Base-by-base conservation (phyloP, 306 rosid species). In the Quercus cerris region DNA sequence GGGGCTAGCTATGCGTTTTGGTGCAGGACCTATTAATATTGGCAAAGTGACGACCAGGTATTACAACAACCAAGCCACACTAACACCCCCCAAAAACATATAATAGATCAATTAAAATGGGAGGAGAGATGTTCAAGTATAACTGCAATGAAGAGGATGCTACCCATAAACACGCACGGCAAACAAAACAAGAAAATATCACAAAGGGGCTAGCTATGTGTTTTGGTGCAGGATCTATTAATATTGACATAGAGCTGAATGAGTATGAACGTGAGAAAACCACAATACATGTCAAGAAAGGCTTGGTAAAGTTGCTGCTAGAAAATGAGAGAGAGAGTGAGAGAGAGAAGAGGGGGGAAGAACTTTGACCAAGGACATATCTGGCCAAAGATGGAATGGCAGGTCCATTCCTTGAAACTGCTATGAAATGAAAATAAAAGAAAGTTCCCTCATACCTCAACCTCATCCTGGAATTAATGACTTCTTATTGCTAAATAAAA, bases 341-440 rank as follows among this genome's bases (percentile, higher is more conserved):
- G 46, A 5, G 3, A 30, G 46, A 31, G 20, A 27, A 7, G 18
- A 9, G 6, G 44, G 9, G 9, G 49, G 23, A 18, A 18, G 52
- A 67, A 35, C 27, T 35, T 33, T 67, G 27, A 67, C 51, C 4
- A 10, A 33, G 27, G 25, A 31, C 23, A 67, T 67, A 67, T 19
- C 71, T 18, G n/a, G 49, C 71, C 11, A 4, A 67, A 33, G 71
- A 67, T 18, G 11, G 23, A 66, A 66, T 30, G 7, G 51, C 25
- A 8, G 51, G 14, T 33, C 9, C 49, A 30, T 31, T 66, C 23
- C 25, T 31, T 17, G 49, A 66, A 66, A 18, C 12, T 18, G 3
- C 14, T 61, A 81, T 59, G 18, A 71, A 52, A 56, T 7, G 71
- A 67, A 67, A 33, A 75, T 28, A 31, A 71, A 38, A 73, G 56